A percentile compares a stretch with the other conserved stretches of the same genome.
These are phyloP conservation scores for Citrullus amarus DNA, from an alignment of 306 rosid species.

Conservation along the genomic window DNA sequence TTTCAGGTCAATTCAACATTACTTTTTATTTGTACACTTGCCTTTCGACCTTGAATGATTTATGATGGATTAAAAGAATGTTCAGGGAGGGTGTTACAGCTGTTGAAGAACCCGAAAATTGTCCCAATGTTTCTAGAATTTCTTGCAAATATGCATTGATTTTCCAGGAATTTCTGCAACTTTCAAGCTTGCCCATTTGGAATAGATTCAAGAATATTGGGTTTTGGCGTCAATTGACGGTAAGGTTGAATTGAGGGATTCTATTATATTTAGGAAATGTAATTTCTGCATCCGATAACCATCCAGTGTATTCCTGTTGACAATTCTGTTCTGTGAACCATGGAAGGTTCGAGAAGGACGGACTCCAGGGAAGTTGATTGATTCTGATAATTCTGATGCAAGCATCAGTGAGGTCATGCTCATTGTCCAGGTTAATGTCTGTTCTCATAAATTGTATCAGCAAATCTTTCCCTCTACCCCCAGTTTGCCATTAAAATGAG, in stretches of 20 bases:
- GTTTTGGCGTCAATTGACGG: constrained; percentile 95
- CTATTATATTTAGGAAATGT: not conserved
- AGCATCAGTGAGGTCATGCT: constrained; percentile 78
- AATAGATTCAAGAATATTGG: constrained; percentile 82
- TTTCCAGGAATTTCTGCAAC: constrained; percentile 81
- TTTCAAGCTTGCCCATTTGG: constrained; percentile 71
- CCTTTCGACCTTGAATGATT: constrained; percentile 9
- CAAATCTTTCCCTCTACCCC: not conserved
- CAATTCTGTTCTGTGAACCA: constrained; percentile 6
- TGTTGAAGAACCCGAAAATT: constrained; percentile 77
- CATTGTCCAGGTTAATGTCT: constrained; percentile 51
- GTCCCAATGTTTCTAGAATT: constrained; percentile 74
- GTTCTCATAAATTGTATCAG: not conserved
- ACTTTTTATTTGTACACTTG: constrained; percentile 12
- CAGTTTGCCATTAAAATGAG: not conserved
- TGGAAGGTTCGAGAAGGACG: constrained; percentile 92
- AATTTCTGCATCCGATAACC: not conserved
- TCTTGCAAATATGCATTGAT: constrained; percentile 69
- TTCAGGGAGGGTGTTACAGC: constrained; percentile 97
- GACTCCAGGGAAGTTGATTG: constrained; percentile 30
- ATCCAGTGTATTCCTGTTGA: not conserved
- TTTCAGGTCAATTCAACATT: constrained; percentile 51
- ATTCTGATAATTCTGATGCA: constrained; percentile 34
- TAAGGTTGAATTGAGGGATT: constrained; percentile 14
- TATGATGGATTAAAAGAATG: constrained; percentile 15